Base-by-base conservation (phyloP, 495 filamentous ascomycete species). In the Beverwykella pulmonaria region DNA sequence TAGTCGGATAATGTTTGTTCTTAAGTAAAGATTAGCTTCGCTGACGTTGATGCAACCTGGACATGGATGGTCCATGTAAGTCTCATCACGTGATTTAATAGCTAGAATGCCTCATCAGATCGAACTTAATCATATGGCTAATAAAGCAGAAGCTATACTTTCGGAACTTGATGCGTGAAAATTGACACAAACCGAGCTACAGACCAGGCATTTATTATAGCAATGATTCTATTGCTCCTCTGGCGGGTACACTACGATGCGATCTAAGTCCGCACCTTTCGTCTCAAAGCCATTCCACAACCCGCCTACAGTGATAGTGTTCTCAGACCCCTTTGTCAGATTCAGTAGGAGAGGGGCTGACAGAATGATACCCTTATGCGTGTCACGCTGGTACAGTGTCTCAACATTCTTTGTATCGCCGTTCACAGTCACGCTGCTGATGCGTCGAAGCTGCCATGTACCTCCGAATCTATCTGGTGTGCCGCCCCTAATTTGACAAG, bases 351-450 rank as follows among this genome's bases (percentile, higher is more conserved):
- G 71, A 6, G 79, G 78, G 10, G 79, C 73, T 2, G 74, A 78
- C 8, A 81, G 61, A 55, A 81, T 74, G 39, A 81, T 76, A 7
- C 79, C 79, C 63, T 81, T 81, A 65, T 81, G 77, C 12, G 79
- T 79, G 64, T 81, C 79, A 25, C 75, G 72, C 70, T 79, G 74
- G 54, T 71, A 80, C 2, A 81, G 60, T 19, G 75, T 77, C 65
- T 80, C 73, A 7, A 81, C 61, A 17, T 69, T 66, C 10, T 77
- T 61, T 48, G 1, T 50, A 17, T 68, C 53, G 14, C 75, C 78
- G 55, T 81, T 81, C 30, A 81, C 75, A 17, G 79, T 68, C 6
- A 81, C 79, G 46, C 79, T 78, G 48, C 70, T 73, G 34, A 80
- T 79, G 22, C 79, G 76, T 1, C 79, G 75, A 1, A 81, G 67